A percentile compares a stretch with the other conserved stretches of the same genome.
Evolutionary conservation across 352 stramenopile genomes (phyloP).

Genomic region (Phytopythium aichiense): DNA sequence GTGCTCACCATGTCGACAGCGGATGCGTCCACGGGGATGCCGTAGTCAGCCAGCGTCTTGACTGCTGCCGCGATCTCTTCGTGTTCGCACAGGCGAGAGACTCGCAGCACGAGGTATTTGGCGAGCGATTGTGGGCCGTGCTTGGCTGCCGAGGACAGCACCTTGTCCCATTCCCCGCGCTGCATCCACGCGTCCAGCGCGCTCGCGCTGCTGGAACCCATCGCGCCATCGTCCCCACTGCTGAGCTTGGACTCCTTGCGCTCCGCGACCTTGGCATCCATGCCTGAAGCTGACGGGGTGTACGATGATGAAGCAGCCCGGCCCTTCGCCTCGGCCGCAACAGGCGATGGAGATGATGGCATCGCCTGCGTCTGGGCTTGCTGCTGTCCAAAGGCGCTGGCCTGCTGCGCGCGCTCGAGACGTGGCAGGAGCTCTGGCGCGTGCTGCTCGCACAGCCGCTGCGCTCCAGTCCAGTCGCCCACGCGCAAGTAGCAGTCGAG

Average conservation of each 20-base stretch:
- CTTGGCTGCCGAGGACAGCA: slow-evolving; percentile 84
- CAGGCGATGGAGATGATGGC: slow-evolving; percentile 18
- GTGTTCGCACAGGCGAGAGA: slow-evolving; percentile 61
- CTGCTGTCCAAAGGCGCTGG: slow-evolving; percentile 59
- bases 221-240: slow-evolving; percentile 27
- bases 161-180: slow-evolving; percentile 91
- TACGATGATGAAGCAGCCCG: slow-evolving; percentile 26
- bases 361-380: slow-evolving; percentile 10
- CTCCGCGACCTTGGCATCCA: slow-evolving; percentile 44
- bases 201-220: slow-evolving; percentile 24
- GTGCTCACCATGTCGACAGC: slow-evolving; percentile 53
- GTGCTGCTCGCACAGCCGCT: slow-evolving; percentile 78
- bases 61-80: slow-evolving; percentile 76
- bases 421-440: slow-evolving; percentile 73
- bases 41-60: slow-evolving; percentile 71
- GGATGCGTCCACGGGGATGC: slow-evolving; percentile 56
- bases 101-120: slow-evolving; percentile 87
- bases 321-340: slow-evolving; percentile 48
- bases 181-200: slow-evolving; percentile 92
- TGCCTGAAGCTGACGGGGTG: slow-evolving; percentile 33
- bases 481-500: slow-evolving; percentile 82
- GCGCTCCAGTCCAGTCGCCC: slow-evolving; percentile 70
- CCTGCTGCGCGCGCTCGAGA: slow-evolving; percentile 78
- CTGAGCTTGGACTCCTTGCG: slow-evolving; percentile 54
- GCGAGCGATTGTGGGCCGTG: slow-evolving; percentile 64